Conservation (phyloP, 2,329 filamentous ascomycete genomes). For the Trichoderma sp. region DNA sequence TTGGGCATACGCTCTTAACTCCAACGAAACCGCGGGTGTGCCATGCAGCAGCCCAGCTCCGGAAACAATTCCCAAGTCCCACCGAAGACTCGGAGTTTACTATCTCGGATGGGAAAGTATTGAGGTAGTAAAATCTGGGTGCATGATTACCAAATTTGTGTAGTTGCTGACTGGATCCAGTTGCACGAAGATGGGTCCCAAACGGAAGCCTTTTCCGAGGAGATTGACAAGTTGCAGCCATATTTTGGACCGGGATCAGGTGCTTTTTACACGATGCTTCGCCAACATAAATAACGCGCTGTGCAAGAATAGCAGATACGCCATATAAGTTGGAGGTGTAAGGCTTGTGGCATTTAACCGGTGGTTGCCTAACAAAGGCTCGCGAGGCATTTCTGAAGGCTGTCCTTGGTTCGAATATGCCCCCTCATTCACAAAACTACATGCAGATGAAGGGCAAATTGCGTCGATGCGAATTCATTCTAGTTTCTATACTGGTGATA, state of each 20-base stretch:
- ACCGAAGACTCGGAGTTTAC: slow-evolving; percentile 22
- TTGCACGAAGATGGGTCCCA: slow-evolving; percentile 22
- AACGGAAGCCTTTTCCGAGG: slow-evolving; percentile 22
- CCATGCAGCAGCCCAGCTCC: not conserved
- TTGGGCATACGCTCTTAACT: slow-evolving; percentile 23
- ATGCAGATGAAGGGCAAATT: not conserved
- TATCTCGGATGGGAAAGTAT: slow-evolving; percentile 26
- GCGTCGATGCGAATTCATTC: not conserved
- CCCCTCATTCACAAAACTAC: not conserved
- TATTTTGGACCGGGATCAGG: slow-evolving; percentile 22
- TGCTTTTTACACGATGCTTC: slow-evolving; percentile 24
- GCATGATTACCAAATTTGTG: accelerated
- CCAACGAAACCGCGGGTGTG: slow-evolving; percentile 19
- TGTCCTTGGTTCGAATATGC: not conserved
- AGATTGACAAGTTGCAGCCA: slow-evolving; percentile 21
- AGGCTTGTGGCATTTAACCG: not conserved
- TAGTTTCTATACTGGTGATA: not conserved
- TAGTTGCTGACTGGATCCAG: not conserved
- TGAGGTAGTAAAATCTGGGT: slow-evolving; percentile 17
- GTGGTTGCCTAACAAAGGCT: not conserved
- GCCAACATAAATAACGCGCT: slow-evolving; percentile 10
- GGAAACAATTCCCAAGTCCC: not conserved
- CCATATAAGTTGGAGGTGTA: not conserved
- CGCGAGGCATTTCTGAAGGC: not conserved
- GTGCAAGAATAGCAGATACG: not conserved